Conservation (phyloP, 2,329 filamentous ascomycete species). For the Onygena corvina region DNA sequence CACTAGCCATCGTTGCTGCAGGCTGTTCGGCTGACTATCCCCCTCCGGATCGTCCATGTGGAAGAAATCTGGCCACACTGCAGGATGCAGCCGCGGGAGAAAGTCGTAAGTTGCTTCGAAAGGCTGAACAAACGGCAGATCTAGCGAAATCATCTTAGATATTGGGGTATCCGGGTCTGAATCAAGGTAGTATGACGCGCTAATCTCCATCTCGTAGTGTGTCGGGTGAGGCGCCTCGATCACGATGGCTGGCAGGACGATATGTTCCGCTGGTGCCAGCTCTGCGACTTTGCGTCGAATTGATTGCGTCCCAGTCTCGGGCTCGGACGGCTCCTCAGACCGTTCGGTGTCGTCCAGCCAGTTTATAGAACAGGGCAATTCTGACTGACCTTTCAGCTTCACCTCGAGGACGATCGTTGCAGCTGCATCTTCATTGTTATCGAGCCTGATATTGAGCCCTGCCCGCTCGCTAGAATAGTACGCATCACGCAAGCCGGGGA, state of each 20-base stretch:
- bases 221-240: conserved; percentile 41
- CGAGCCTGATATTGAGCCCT: conserved; percentile 53
- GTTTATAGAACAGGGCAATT: conserved; percentile 33
- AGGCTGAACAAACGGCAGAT: conserved; percentile 62
- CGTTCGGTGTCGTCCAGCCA: conserved; percentile 35
- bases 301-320: conserved; percentile 13
- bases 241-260: conserved; percentile 36
- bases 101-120: conserved; percentile 92
- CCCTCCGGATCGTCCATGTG: conserved; percentile 36
- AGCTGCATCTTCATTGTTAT: conserved; percentile 73
- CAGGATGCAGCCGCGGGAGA: conserved; percentile 61
- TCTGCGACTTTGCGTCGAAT: conserved; percentile 26
- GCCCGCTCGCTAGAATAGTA: conserved; percentile 80
- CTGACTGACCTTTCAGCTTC: conserved; percentile 49
- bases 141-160: conserved; percentile 56
- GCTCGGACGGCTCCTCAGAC: conserved; percentile 16
- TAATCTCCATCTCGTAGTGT: conserved; percentile 58
- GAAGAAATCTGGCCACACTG: conserved; percentile 82
- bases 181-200: conserved; percentile 63
- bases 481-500: conserved; percentile 51
- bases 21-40: conserved; percentile 41
- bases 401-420: conserved; percentile 61
- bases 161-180: conserved; percentile 73
- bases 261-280: conserved; percentile 24
- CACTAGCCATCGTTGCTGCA: conserved; percentile 72